Evolutionary conservation across 2,329 filamentous ascomycete genomes (phyloP).

Genomic region (Exophiala spinifera): DNA sequence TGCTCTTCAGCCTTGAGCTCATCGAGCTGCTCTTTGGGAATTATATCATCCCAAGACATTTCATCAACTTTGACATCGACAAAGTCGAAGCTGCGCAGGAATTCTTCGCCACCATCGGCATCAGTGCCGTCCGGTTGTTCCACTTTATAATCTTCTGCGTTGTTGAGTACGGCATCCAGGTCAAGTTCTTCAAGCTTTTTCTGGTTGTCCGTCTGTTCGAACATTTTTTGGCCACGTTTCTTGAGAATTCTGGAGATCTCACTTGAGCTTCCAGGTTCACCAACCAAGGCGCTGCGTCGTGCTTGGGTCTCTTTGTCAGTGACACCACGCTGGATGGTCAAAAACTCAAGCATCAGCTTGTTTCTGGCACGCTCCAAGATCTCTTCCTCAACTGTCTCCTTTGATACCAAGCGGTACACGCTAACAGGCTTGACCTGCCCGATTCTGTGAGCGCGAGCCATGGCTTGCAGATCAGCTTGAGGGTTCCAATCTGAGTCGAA

Average conservation of each 20-base stretch:
- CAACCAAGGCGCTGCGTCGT: slow-evolving; percentile 56
- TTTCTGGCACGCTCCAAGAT: slow-evolving; percentile 94
- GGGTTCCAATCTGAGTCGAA: slow-evolving; percentile 99
- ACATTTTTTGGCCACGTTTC: slow-evolving; percentile 98
- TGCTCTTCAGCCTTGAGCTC: slow-evolving; percentile 88
- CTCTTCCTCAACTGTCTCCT: slow-evolving; percentile 97
- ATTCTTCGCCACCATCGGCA: slow-evolving; percentile 94
- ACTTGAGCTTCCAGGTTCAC: slow-evolving; percentile 84
- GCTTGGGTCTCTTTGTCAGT: slow-evolving; percentile 84
- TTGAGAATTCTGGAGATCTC: slow-evolving; percentile 97
- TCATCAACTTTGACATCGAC: slow-evolving; percentile 94
- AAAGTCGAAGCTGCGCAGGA: slow-evolving; percentile 83
- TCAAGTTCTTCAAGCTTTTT: slow-evolving; percentile 95
- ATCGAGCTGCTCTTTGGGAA: slow-evolving; percentile 87
- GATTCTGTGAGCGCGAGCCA: slow-evolving; percentile 97
- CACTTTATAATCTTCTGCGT: slow-evolving; percentile 94
- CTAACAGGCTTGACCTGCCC: slow-evolving; percentile 95
- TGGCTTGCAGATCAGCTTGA: slow-evolving; percentile 94
- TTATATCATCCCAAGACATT: slow-evolving; percentile 97
- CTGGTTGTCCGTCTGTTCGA: slow-evolving; percentile 95
- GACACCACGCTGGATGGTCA: slow-evolving; percentile 94
- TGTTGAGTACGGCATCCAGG: slow-evolving; percentile 94
- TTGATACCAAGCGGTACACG: slow-evolving; percentile 93
- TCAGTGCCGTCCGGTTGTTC: slow-evolving; percentile 92
- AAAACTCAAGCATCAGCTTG: slow-evolving; percentile 94